Base-by-base conservation (phyloP, 345 rosid species). In the Eucalyptus curtisii region DNA sequence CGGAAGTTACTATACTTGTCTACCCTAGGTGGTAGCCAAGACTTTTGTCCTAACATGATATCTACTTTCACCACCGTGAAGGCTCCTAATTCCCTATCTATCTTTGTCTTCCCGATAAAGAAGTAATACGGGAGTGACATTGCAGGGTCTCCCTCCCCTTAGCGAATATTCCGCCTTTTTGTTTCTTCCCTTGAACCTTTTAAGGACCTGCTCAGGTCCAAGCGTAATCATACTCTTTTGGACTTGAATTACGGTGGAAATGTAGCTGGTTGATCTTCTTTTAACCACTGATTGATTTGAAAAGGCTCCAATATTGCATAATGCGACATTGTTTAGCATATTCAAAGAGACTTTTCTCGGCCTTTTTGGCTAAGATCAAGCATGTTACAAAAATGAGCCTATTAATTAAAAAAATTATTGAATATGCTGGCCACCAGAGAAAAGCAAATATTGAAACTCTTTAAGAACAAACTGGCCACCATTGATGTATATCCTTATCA, bases 341-440 rank as follows among this genome's bases (percentile, higher is more conserved):
- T 61, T 61, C 37, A 30, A 61, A 61, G 37, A 61, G 66, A 91
- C 91, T 92, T 91, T 93, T 91, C 93, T 93, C 92, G 8, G 7
- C 24, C 24, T 52, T 52, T 52, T 52, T 52, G 55, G 55, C 20
- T 92, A 93, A 91, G 94, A 93, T 93, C 93, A 92, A 91, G 92
- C 71, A 30, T 30, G 16, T 61, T 30, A 61, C 33, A 61, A 61
- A 61, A 61, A 61, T 61, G 68, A 61, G n/a, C 33, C 31, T 61
- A 30, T 61, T 61, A 30, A 61, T 61, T 30, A 6, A 61, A 6
- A 59, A 13, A 12, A 61, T n/a, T n/a, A n/a, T n/a, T n/a, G n/a
- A n/a, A n/a, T n/a, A n/a, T n/a, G n/a, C n/a, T n/a, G n/a, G n/a
- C n/a, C 37, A 64, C 71, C 10, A 64, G 4, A 30, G 8, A n/a